These are phyloP conservation scores for Penicillium silybi DNA, from an alignment of 495 filamentous ascomycete genomes.

Conservation along the genomic window DNA sequence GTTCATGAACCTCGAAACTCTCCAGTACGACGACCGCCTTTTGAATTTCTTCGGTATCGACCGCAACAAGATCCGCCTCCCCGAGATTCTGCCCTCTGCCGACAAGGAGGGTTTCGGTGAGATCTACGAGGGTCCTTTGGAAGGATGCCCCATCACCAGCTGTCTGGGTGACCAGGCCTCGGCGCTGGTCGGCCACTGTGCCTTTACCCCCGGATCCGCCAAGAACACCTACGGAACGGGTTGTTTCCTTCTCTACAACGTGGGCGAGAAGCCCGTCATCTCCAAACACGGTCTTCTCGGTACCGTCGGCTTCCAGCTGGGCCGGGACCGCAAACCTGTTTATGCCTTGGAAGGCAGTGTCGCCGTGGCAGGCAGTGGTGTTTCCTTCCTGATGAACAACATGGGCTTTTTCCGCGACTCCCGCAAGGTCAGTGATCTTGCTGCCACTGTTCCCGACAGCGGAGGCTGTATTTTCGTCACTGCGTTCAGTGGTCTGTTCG, in stretches of 20 bases:
- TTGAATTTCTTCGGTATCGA: conserved; percentile 83
- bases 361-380: conserved; percentile 83
- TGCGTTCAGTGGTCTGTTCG: conserved; percentile 92
- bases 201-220: conserved; percentile 78
- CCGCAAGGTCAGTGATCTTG: conserved; percentile 76
- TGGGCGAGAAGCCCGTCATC: conserved; percentile 84
- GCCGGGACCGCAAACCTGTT: conserved; percentile 61
- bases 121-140: conserved; percentile 61
- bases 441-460: conserved; percentile 77
- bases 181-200: conserved; percentile 88
- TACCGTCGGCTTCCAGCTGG: conserved; percentile 78
- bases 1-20: conserved; percentile 89
- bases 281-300: conserved; percentile 84
- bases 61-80: conserved; percentile 67
- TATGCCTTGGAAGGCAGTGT: conserved; percentile 94
- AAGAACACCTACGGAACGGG: conserved; percentile 98
- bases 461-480: conserved; percentile 94
- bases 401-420: conserved; percentile 77
- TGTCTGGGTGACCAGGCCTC: conserved; percentile 92
- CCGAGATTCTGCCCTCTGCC: conserved; percentile 83
- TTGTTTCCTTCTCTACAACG: conserved; percentile 93
- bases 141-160: conserved; percentile 76
- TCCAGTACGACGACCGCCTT: conserved; percentile 79
- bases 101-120: conserved; percentile 71
- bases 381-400: conserved; percentile 90